Evolutionary conservation across 169 alveolate genomes (phyloP).

Genomic region (Eimeria necatrix): DNA sequence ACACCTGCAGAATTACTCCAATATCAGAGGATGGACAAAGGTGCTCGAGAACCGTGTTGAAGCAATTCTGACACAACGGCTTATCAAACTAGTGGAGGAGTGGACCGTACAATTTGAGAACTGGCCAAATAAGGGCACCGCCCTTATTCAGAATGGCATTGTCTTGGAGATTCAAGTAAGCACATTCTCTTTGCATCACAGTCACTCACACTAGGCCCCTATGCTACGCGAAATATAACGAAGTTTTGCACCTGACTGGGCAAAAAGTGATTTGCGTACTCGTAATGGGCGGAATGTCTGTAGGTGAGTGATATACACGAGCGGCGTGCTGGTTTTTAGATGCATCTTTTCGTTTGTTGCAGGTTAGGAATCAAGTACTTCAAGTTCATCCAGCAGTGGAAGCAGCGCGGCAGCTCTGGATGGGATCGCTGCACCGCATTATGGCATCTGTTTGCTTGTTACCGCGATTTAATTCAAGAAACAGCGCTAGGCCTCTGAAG

Average conservation of each 20-base stretch:
- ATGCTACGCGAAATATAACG: too few relatives aligned
- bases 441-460: conserved; percentile 76
- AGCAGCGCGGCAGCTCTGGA: conserved; percentile 85
- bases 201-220: too few relatives aligned
- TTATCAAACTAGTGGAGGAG: conserved; percentile 71
- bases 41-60: conserved; percentile 78
- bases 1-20: conserved; percentile 83
- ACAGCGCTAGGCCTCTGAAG: conserved; percentile 18
- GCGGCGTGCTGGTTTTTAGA: too few relatives aligned
- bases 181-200: too few relatives aligned
- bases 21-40: conserved; percentile 80
- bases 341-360: not conserved
- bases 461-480: conserved; percentile 71
- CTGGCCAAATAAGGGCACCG: conserved; percentile 83
- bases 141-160: conserved; percentile 55
- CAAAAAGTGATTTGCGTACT: too few relatives aligned
- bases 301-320: too few relatives aligned
- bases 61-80: conserved; percentile 54
- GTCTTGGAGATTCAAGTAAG: conserved; percentile 76
- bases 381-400: conserved; percentile 80
- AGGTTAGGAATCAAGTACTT: conserved; percentile 80
- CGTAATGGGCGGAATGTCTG: too few relatives aligned
- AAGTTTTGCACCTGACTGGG: too few relatives aligned
- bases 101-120: conserved; percentile 83
- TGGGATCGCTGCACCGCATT: conserved; percentile 76